Percentiles rank a stretch among this genome's conserved stretches.
These are phyloP conservation scores for Zymoseptoria passerinii DNA, from an alignment of 2,329 filamentous ascomycete genomes.

Conservation along the genomic window DNA sequence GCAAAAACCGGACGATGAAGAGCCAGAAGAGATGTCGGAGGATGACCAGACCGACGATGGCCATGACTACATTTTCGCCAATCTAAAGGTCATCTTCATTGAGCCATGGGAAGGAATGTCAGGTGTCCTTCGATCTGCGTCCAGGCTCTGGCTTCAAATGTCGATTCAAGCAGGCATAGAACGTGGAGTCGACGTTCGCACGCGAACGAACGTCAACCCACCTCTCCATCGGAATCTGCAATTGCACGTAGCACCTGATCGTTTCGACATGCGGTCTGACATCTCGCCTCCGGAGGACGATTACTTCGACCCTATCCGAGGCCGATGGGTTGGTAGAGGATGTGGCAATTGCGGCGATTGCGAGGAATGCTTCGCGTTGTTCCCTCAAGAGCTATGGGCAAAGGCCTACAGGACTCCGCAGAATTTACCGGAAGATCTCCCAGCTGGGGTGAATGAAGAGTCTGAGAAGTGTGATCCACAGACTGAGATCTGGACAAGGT, in stretches of 20 bases:
- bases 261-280: background rate
- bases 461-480: no score
- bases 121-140: background rate
- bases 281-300: background rate
- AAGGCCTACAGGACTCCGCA: background rate
- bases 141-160: background rate
- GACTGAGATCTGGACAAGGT: no score
- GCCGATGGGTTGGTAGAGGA: background rate
- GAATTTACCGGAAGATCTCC: no score
- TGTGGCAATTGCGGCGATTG: background rate
- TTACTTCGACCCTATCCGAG: background rate
- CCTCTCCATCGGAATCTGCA: background rate
- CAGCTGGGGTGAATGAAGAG: no score
- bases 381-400: background rate
- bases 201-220: background rate
- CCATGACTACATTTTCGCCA: background rate
- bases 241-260: background rate
- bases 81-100: background rate
- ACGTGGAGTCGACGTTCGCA: background rate
- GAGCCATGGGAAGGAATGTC: background rate
- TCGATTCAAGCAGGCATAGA: background rate
- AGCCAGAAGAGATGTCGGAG: background rate
- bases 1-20: no score
- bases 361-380: background rate
- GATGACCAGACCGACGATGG: background rate